phyloP scores from a whole-genome alignment of 371 early-diverging fungal species.

The Batkoa obscura region DNA sequence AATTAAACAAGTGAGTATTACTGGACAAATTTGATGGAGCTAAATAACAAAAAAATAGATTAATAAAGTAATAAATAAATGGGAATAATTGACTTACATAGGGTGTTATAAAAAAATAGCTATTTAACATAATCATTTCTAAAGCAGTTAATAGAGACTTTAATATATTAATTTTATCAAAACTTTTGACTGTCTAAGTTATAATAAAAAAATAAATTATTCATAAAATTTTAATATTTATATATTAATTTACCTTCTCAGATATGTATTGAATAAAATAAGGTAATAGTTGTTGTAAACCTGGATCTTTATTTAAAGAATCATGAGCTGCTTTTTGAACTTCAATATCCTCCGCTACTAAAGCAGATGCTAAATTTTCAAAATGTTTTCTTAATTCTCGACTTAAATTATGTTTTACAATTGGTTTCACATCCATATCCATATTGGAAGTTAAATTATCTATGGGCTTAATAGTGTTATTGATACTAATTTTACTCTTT shows the following conservation, averaged over 20 bases:
- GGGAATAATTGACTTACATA: slow-evolving; percentile 39
- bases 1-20: slow-evolving; percentile 87
- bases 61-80: too few relatives aligned
- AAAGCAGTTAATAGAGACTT: slow-evolving; percentile 66
- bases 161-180: slow-evolving; percentile 43
- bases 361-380: slow-evolving; percentile 79
- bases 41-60: slow-evolving; percentile 9
- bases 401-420: slow-evolving; percentile 84
- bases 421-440: slow-evolving; percentile 51
- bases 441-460: slow-evolving; percentile 8
- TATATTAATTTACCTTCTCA: slow-evolving; percentile 36
- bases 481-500: slow-evolving; percentile 5
- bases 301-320: slow-evolving; percentile 78
- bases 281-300: slow-evolving; percentile 94
- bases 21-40: slow-evolving; percentile 96
- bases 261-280: slow-evolving; percentile 95
- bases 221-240: too few relatives aligned
- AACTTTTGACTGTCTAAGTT: slow-evolving; percentile 46
- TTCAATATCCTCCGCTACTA: slow-evolving; percentile 49
- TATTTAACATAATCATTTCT: slow-evolving; percentile 69
- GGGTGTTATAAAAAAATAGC: slow-evolving; percentile 90
- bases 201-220: background rate
- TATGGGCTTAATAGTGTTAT: background rate
- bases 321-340: slow-evolving; percentile 64
- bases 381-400: slow-evolving; percentile 94